Percentiles rank a stretch among this genome's conserved stretches.
phyloP scores from a whole-genome alignment of 495 filamentous ascomycete species.

The Cercophora samala region DNA sequence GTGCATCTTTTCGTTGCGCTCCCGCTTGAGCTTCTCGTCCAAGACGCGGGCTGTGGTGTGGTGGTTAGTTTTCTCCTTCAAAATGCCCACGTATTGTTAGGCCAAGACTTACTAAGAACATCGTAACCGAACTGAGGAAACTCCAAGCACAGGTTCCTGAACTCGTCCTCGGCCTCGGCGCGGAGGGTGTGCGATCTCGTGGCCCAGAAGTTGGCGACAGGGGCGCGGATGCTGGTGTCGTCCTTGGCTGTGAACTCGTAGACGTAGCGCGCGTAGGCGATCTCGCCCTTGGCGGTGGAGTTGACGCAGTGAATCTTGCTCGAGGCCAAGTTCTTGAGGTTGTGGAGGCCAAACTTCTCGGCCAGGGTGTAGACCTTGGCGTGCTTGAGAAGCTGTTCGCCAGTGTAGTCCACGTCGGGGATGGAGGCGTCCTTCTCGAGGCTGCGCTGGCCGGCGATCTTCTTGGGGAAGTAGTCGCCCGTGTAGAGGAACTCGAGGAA shows the following conservation, averaged over 20 bases:
- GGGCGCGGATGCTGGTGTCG: slow-evolving; percentile 71
- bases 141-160: slow-evolving; percentile 77
- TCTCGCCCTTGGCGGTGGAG: slow-evolving; percentile 79
- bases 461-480: slow-evolving; percentile 78
- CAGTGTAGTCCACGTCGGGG: slow-evolving; percentile 63
- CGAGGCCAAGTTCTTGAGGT: slow-evolving; percentile 74
- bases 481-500: slow-evolving; percentile 94
- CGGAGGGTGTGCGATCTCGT: slow-evolving; percentile 73
- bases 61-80: slow-evolving; percentile 7
- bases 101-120: slow-evolving; percentile 60
- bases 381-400: slow-evolving; percentile 76
- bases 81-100: not conserved
- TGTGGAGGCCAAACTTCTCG: slow-evolving; percentile 68
- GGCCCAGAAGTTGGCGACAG: slow-evolving; percentile 90
- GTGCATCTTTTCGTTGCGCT: slow-evolving; percentile 52
- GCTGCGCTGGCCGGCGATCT: slow-evolving; percentile 50
- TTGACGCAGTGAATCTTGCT: slow-evolving; percentile 87
- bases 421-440: slow-evolving; percentile 58
- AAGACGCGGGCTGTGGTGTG: slow-evolving; percentile 50
- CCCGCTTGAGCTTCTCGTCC: slow-evolving; percentile 58
- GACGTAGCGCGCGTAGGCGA: slow-evolving; percentile 85
- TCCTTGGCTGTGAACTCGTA: slow-evolving; percentile 69
- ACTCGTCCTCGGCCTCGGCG: slow-evolving; percentile 77
- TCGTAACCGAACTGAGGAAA: slow-evolving; percentile 90
- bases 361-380: slow-evolving; percentile 86